Percentiles rank a stretch among this genome's conserved stretches.
Conservation (phyloP, 805 yeast species). For the Danielozyma ontarioensis region DNA sequence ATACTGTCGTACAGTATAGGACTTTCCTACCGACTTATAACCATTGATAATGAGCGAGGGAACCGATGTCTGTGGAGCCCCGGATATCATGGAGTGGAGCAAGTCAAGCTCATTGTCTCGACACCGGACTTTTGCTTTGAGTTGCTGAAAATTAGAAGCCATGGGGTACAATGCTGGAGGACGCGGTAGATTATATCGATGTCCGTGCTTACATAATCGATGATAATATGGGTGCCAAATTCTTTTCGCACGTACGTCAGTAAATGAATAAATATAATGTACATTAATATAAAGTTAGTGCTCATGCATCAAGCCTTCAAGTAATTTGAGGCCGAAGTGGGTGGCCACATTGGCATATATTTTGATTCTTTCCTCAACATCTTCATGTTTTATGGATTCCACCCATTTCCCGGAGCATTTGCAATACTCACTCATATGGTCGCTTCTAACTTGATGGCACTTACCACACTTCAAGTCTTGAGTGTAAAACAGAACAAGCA, state of each 20-base stretch:
- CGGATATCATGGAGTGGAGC: conserved; percentile 29
- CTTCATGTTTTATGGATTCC: conserved; percentile 45
- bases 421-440: conserved; percentile 70
- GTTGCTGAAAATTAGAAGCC: no score
- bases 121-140: conserved; percentile 14
- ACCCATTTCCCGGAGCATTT: conserved; percentile 86
- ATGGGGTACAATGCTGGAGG: no score
- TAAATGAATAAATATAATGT: background rate
- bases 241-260: background rate
- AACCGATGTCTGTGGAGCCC: conserved; percentile 19
- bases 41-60: conserved; percentile 45
- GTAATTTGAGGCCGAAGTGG: conserved; percentile 54
- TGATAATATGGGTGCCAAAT: background rate
- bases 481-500: conserved; percentile 54
- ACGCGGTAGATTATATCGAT: no score
- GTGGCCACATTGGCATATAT: conserved; percentile 57
- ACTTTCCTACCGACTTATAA: conserved; percentile 44
- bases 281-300: background rate
- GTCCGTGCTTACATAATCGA: no score
- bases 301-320: conserved; percentile 35
- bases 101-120: conserved; percentile 32
- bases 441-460: conserved; percentile 63
- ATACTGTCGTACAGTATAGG: conserved; percentile 30
- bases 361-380: conserved; percentile 39
- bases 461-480: conserved; percentile 83